Percentiles rank a stretch among this genome's conserved stretches.
Evolutionary conservation across 345 rosid species (phyloP).

Genomic region (Carallia pectinifolia): DNA sequence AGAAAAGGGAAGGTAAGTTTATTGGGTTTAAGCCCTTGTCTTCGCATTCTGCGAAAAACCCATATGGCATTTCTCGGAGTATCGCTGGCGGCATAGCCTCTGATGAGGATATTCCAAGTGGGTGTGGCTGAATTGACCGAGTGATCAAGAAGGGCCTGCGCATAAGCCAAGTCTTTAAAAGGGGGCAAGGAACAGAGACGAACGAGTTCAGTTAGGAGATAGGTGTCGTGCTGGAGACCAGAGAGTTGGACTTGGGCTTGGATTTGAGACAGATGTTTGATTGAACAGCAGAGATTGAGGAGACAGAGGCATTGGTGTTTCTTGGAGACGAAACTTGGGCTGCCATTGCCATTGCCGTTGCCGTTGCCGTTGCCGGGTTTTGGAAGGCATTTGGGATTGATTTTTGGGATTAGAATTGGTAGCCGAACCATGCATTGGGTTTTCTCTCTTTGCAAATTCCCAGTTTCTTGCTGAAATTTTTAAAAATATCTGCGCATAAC

Average conservation of each 20-base stretch:
- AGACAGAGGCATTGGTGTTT: constrained; percentile 48
- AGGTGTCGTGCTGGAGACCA: constrained; percentile 49
- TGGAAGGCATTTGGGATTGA: constrained; percentile 15
- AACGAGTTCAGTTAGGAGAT: constrained; percentile 48
- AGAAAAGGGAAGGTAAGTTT: constrained; percentile 73
- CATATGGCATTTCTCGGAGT: constrained; percentile 50
- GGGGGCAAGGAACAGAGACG: constrained; percentile 51
- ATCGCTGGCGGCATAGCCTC: constrained; percentile 57
- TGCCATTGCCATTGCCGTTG: constrained; percentile 3
- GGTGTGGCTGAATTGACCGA: constrained; percentile 42
- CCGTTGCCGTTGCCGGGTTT: constrained; percentile 11
- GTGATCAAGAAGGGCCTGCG: constrained; percentile 41
- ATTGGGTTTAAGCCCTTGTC: constrained; percentile 51
- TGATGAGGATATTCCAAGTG: constrained; percentile 62
- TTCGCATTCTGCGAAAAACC: constrained; percentile 59
- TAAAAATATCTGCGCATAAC: too few species aligned
- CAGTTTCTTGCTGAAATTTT: too few species aligned
- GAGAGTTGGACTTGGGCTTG: constrained; percentile 57
- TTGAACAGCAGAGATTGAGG: constrained; percentile 52
- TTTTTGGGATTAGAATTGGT: constrained; percentile 16
- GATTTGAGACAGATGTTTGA: constrained; percentile 52
- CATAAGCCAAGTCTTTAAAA: constrained; percentile 40
- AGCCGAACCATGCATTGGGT: constrained; percentile 26
- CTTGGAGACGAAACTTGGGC: constrained; percentile 36
- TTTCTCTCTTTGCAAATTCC: neutral